Base-by-base conservation (phyloP, 768 basidiomycete genomes). In the Pulveroboletus sp. region DNA sequence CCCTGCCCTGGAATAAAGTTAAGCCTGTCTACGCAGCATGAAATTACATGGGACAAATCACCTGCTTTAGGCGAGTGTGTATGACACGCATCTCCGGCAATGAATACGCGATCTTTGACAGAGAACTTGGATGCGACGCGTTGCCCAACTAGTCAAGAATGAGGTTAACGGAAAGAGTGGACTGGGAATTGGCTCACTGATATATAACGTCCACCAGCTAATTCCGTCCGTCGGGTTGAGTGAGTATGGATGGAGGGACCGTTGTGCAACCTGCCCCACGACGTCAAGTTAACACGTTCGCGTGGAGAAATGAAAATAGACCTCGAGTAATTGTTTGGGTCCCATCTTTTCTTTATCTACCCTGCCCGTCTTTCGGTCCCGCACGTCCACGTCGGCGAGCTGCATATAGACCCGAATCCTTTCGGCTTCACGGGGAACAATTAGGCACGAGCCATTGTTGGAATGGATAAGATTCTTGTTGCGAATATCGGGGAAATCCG, bases 21-120 rank as follows among this genome's bases (percentile, higher is more conserved):
- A 41, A 56, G 44, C 39, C 10, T n/a, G 11, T 37, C 26, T 10
- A 17, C 17, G 6, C 4, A 17, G 27, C 8, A 18, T 14, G 18
- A 14, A 28, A 39, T n/a, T 1, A 7, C n/a, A 30, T 15, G 14
- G 17, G 40, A 45, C 15, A 28, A 58, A 58, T 49, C 39, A 68
- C 72, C 71, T 46, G 74, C 75, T 62, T 74, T 72, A 1, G 71
- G 71, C 1, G 71, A 75, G 42, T 73, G 73, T 15, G 73, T 75
- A 49, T 74, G 76, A 33, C 75, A 80, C 3, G 78, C 78, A 53
- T 79, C 79, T 11, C 81, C 80, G 0, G 76, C 80, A 41, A 82
- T 80, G 55, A 81, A 79, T 2, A 80, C 69, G 5, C 81, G 75
- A 30, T 80, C 63, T 36, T 72, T 53, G 1, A 70, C 57, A 2